phyloP scores from a whole-genome alignment of 2,329 filamentous ascomycete species.

The Penicillium corylophilum region DNA sequence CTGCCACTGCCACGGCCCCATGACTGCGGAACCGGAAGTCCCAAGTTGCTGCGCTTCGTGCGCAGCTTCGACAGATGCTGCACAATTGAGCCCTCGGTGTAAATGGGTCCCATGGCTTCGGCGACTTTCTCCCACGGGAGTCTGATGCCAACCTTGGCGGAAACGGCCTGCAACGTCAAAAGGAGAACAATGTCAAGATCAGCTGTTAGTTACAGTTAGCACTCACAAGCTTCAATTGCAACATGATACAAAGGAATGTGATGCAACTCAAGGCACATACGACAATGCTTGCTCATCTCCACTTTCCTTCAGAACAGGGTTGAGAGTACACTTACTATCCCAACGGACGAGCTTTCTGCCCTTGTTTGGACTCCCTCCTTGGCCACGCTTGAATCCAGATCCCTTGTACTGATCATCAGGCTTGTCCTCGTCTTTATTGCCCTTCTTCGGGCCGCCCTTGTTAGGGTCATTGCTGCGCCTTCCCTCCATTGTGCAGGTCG shows the following conservation, averaged over 20 bases:
- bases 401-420: no score
- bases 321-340: conserved; percentile 36
- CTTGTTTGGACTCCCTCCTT: conserved; percentile 4
- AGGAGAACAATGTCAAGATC: conserved; percentile 46
- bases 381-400: no score
- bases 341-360: conserved; percentile 43
- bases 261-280: background rate
- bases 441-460: background rate
- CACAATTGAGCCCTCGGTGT: conserved; percentile 45
- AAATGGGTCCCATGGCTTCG: conserved; percentile 38
- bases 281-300: no score
- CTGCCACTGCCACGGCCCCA: no score
- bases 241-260: background rate
- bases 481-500: background rate
- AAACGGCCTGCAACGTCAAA: conserved; percentile 43
- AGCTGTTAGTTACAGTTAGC: conserved; percentile 30
- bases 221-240: background rate
- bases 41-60: no score
- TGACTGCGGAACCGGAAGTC: no score
- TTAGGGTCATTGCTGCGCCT: background rate
- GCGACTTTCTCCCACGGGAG: conserved; percentile 47
- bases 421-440: no score
- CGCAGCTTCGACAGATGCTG: conserved; percentile 51
- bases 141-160: conserved; percentile 36
- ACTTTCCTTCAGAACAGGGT: background rate